Evolutionary conservation across 441 rosid species (phyloP), one percentile per base, ranked within the genome.

Genomic region (Rhodomyrtus psidioides): DNA sequence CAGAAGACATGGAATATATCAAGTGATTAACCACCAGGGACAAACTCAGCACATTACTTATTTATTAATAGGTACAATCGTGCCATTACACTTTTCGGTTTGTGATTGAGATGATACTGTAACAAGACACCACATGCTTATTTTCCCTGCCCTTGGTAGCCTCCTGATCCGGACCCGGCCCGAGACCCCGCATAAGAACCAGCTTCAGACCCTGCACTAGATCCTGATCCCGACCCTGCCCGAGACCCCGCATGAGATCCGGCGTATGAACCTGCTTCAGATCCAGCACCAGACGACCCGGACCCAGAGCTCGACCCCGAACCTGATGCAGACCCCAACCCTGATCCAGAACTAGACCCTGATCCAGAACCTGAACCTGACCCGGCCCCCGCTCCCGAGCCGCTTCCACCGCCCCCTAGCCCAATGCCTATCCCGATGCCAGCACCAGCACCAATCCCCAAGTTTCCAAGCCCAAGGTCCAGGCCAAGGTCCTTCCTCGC

Each of bases 161-260:
- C 49, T n/a, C 75, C 83, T 7, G 86, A 75, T 9, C 86, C 57
- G 3, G 55, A 51, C 53, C 60, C 86, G 9, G 53, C 60, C 28
- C 53, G 44, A 13, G 87, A 85, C 81, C 84, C 87, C 0, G 53
- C 86, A 24, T 46, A 46, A 39, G 60, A 39, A 12, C 86, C 86
- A 3, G 74, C 46, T 34, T 74, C 87, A 15, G 49, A 65, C 24
- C 86, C 86, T 7, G 86, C 53, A 15, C 86, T 30, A 19, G 86
- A 65, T 55, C 90, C 89, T 14, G 90, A 91, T 12, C 96, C 92
- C 7, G 97, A 92, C 16, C 96, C 95, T 4, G 95, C 94, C 86
- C 95, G 88, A 7, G 98, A 94, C 12, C 95, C 96, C 6, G 98
- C 95, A 23, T 34, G 87, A 44, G 98, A 96, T 74, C 96, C 96